These are phyloP conservation scores for Carex pumila DNA, from an alignment of 176 grass and related monocot species.

Conservation along the genomic window DNA sequence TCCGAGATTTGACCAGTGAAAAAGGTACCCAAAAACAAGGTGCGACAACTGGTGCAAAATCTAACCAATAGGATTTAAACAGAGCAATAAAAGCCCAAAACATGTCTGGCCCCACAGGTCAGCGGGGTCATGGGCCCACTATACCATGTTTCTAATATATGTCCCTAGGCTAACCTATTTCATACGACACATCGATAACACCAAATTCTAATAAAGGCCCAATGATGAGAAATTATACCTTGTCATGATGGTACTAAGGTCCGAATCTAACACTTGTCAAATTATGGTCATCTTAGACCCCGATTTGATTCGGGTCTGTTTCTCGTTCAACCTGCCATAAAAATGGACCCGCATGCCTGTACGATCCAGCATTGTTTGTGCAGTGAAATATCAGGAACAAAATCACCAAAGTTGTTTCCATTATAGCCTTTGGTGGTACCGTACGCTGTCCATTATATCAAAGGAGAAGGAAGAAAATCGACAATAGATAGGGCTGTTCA, in stretches of 20 bases:
- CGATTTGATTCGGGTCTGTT: background rate
- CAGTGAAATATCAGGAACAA: background rate
- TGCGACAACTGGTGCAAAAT: background rate
- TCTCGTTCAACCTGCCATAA: background rate
- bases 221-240: background rate
- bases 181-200: background rate
- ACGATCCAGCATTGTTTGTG: background rate
- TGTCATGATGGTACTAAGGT: background rate
- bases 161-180: background rate
- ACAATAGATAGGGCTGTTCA: too few relatives aligned
- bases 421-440: too few relatives aligned
- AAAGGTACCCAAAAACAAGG: background rate
- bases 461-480: too few relatives aligned
- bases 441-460: too few relatives aligned
- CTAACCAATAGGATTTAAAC: conserved; percentile 7
- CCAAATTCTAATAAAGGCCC: background rate
- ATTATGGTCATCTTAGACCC: background rate
- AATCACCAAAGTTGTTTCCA: background rate
- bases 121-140: background rate
- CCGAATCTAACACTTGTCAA: conserved; percentile 16
- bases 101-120: background rate
- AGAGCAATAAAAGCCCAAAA: background rate
- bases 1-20: background rate
- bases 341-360: background rate
- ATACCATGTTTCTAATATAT: background rate